phyloP scores from a whole-genome alignment of 202 grass and related monocot genomes.

The Panicum virgatum region DNA sequence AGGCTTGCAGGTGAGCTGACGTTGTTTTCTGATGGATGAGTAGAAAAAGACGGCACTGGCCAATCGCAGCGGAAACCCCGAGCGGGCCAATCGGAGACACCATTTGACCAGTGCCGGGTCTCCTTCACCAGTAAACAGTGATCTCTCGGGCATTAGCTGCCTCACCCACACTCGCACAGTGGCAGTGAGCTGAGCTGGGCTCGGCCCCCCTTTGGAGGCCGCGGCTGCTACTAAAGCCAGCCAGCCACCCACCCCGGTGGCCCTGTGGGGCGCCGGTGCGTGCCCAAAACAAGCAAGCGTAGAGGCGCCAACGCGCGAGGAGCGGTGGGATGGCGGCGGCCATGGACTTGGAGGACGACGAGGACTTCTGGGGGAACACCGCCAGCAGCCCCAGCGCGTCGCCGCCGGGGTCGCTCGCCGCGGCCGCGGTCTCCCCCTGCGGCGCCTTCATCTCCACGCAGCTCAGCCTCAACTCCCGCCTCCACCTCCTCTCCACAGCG shows the following conservation, averaged over 20 bases:
- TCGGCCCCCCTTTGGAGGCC: not conserved
- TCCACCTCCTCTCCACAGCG: slow-evolving; percentile 30
- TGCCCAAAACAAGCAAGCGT: slow-evolving; percentile 35
- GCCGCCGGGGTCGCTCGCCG: not conserved
- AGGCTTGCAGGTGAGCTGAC: not conserved
- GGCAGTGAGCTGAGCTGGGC: not conserved
- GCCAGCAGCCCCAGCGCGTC: slow-evolving; percentile 38
- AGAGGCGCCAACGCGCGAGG: not conserved
- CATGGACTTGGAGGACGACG: slow-evolving; percentile 48
- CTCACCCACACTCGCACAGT: not conserved
- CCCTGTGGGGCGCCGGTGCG: slow-evolving; percentile 15
- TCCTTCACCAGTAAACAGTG: slow-evolving; percentile 12
- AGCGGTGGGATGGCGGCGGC: not conserved
- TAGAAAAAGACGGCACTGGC: not conserved
- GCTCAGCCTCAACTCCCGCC: slow-evolving; percentile 52
- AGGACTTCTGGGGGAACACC: slow-evolving; percentile 53
- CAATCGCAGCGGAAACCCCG: not conserved
- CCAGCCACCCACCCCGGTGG: not conserved
- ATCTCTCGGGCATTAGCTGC: not conserved
- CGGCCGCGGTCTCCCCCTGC: not conserved
- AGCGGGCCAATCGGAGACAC: not conserved
- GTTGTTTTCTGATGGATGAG: not conserved
- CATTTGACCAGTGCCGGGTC: slow-evolving; percentile 18
- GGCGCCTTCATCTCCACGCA: slow-evolving; percentile 35
- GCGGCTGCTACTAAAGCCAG: slow-evolving; percentile 23